phyloP scores from a whole-genome alignment of 768 basidiomycete species.

The Lactarius psammicola region DNA sequence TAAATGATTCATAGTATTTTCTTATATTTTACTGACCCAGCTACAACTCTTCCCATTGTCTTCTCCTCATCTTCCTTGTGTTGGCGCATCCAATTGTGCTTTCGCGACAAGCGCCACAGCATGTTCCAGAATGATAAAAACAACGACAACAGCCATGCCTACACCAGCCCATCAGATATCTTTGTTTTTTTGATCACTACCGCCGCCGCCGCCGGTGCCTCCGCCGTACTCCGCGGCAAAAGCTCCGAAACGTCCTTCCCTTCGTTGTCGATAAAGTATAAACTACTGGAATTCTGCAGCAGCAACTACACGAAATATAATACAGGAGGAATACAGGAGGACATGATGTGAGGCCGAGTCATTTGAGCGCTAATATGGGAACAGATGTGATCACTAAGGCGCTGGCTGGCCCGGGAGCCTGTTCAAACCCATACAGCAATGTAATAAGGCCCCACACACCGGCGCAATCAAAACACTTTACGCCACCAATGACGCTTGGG shows the following conservation, averaged over 20 bases:
- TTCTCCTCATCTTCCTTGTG: not conserved
- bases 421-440: not conserved
- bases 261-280: not conserved
- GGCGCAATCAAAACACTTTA: conserved; percentile 9
- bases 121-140: conserved; percentile 11
- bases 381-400: not conserved
- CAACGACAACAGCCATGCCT: conserved; percentile 5
- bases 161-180: conserved; percentile 3
- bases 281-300: not conserved
- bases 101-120: not conserved
- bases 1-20: not conserved
- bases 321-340: too few species aligned
- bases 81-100: not conserved
- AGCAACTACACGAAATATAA: not conserved
- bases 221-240: conserved; percentile 20
- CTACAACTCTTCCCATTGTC: not conserved
- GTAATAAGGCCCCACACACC: not conserved
- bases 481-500: not conserved
- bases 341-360: not conserved
- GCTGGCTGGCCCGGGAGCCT: not conserved
- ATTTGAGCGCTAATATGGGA: not conserved
- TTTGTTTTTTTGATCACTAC: conserved; percentile 9
- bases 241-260: conserved; percentile 7
- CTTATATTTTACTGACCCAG: not conserved
- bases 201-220: conserved; percentile 15